These are phyloP conservation scores for Nigrograna mackinnonii DNA, from an alignment of 2,329 filamentous ascomycete genomes.

Conservation along the genomic window DNA sequence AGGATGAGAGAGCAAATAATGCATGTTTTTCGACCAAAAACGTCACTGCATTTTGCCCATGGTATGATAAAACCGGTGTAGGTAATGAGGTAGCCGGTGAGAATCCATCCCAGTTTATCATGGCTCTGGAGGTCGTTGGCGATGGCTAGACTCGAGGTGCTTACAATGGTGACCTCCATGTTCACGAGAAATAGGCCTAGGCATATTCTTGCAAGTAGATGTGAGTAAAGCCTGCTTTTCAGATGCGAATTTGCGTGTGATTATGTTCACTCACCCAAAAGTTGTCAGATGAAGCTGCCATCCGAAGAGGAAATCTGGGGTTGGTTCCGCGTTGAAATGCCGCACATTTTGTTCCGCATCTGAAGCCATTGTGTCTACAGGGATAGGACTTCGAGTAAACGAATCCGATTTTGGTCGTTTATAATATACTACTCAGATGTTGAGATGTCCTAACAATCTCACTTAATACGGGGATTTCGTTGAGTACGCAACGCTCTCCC, in stretches of 20 bases:
- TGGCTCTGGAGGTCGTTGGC: slow-evolving; percentile 1
- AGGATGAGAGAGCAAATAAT: background rate
- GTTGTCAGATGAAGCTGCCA: slow-evolving; percentile 2
- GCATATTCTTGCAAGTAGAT: slow-evolving; percentile 3
- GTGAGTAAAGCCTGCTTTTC: background rate
- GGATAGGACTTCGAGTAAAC: too few species aligned
- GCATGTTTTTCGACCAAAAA: slow-evolving; percentile 4
- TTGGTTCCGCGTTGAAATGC: too few species aligned
- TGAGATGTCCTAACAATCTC: too few species aligned
- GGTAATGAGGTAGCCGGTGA: slow-evolving; percentile 8
- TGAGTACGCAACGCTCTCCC: too few species aligned
- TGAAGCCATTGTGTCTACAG: too few species aligned
- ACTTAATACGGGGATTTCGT: too few species aligned
- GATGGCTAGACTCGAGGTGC: slow-evolving; percentile 3
- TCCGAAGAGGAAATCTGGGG: too few species aligned
- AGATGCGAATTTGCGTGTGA: too few species aligned
- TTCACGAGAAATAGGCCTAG: slow-evolving; percentile 5
- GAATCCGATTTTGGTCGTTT: too few species aligned
- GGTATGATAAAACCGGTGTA: slow-evolving; percentile 5
- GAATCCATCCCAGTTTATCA: slow-evolving; percentile 3
- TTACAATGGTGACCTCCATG: slow-evolving; percentile 5
- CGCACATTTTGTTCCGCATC: too few species aligned
- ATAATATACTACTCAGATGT: too few species aligned
- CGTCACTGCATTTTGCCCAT: slow-evolving; percentile 6
- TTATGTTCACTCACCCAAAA: background rate